phyloP scores from a whole-genome alignment of 176 grass and related monocot species.

The Avena atlantica region DNA sequence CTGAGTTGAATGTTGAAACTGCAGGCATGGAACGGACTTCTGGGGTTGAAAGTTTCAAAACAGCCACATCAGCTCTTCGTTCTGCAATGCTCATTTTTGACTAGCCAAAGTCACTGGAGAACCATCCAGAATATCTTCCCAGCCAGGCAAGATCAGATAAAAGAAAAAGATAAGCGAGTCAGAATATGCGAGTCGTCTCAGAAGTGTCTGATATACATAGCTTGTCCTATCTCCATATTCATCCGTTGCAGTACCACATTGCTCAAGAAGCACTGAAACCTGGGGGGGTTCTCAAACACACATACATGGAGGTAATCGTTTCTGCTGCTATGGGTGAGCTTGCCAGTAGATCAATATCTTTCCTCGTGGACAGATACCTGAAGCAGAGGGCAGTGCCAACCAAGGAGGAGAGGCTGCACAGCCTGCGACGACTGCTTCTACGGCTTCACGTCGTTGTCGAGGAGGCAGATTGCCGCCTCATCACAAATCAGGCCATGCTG shows the following conservation, averaged over 20 bases:
- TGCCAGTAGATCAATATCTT: background rate
- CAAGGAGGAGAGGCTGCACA: background rate
- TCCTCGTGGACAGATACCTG: background rate
- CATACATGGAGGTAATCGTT: background rate
- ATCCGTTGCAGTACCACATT: background rate
- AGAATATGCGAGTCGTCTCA: background rate
- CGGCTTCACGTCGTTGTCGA: background rate
- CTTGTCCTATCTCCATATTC: background rate
- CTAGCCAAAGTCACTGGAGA: background rate
- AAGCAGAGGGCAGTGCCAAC: background rate
- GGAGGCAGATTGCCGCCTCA: background rate
- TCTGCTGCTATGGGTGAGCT: background rate
- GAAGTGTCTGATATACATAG: background rate
- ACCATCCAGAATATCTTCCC: background rate
- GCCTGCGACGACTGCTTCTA: background rate
- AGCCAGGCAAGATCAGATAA: background rate
- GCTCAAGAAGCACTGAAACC: background rate
- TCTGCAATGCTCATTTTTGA: background rate
- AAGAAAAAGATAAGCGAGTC: background rate
- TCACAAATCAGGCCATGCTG: slow-evolving; percentile 5
- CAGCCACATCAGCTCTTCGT: background rate
- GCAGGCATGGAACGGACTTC: too few relatives aligned
- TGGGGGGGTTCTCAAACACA: background rate
- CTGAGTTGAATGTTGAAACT: too few relatives aligned
- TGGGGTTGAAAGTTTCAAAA: too few relatives aligned